These are phyloP conservation scores for Serendipita sp. DNA, from an alignment of 768 basidiomycete species.

Conservation along the genomic window DNA sequence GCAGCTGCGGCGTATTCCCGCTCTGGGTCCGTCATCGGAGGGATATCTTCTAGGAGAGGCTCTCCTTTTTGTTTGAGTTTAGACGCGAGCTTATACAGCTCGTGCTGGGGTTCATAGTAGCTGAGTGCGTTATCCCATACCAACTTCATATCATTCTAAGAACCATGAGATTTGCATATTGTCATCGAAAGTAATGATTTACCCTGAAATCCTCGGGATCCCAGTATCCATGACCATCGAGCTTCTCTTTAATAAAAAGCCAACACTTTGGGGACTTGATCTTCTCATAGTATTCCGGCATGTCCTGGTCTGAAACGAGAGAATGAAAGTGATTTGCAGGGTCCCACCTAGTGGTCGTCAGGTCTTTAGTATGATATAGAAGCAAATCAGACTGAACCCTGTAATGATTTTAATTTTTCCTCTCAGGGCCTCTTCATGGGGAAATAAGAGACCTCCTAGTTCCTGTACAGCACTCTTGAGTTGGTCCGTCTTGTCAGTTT, in stretches of 20 bases:
- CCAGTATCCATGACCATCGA: constrained; percentile 73
- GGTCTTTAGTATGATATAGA: neutral
- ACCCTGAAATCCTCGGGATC: constrained; percentile 61
- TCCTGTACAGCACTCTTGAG: constrained; percentile 50
- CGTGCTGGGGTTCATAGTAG: constrained; percentile 68
- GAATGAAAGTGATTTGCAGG: constrained; percentile 59
- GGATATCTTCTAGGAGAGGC: neutral
- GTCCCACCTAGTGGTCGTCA: constrained; percentile 38
- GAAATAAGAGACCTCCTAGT: constrained; percentile 47
- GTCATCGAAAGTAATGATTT: constrained; percentile 7
- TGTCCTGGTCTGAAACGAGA: constrained; percentile 62
- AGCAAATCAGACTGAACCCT: constrained; percentile 30
- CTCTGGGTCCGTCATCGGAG: constrained; percentile 19
- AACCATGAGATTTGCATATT: neutral
- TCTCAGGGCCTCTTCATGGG: constrained; percentile 44
- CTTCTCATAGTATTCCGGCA: constrained; percentile 84
- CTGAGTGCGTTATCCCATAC: constrained; percentile 72
- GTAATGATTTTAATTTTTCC: constrained; percentile 54
- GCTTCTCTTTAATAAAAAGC: constrained; percentile 60
- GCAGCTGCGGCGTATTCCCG: constrained; percentile 6
- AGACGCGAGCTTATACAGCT: constrained; percentile 52
- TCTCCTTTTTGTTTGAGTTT: constrained; percentile 31
- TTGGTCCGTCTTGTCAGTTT: constrained; percentile 61
- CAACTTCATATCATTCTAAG: constrained; percentile 62
- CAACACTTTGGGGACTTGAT: constrained; percentile 83